phyloP scores from a whole-genome alignment of 75 land plant species.

The Pinus taeda region DNA sequence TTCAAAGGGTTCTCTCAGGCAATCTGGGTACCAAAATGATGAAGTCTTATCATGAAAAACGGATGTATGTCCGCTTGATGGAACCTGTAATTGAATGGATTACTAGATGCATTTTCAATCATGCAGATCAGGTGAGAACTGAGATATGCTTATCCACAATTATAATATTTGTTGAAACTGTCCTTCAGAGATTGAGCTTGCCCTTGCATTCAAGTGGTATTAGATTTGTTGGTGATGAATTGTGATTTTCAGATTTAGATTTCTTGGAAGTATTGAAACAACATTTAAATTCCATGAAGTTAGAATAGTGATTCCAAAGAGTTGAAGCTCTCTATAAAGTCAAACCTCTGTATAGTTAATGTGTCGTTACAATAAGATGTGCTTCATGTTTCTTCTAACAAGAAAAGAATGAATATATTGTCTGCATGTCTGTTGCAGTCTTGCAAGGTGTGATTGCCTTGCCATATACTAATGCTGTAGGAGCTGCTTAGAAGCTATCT shows the following conservation, averaged over 20 bases:
- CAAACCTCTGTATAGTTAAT: neutral
- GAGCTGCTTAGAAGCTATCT: neutral
- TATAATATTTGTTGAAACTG: neutral
- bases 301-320: neutral
- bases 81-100: conserved; percentile 82
- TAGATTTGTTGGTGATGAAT: neutral
- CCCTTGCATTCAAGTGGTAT: neutral
- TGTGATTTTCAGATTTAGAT: neutral
- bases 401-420: neutral
- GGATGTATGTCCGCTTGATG: conserved; percentile 38
- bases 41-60: conserved; percentile 23
- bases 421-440: neutral
- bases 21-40: conserved; percentile 20
- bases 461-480: neutral
- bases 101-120: conserved; percentile 56
- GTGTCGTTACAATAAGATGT: neutral
- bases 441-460: neutral
- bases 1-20: conserved; percentile 26
- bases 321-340: neutral
- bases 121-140: conserved; percentile 43
- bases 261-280: neutral
- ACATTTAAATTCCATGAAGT: neutral
- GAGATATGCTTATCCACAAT: neutral
- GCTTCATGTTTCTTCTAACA: neutral
- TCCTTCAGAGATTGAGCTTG: too few relatives aligned